Evolutionary conservation across 331 rosid genomes (phyloP).

Genomic region (Acacia concinna): DNA sequence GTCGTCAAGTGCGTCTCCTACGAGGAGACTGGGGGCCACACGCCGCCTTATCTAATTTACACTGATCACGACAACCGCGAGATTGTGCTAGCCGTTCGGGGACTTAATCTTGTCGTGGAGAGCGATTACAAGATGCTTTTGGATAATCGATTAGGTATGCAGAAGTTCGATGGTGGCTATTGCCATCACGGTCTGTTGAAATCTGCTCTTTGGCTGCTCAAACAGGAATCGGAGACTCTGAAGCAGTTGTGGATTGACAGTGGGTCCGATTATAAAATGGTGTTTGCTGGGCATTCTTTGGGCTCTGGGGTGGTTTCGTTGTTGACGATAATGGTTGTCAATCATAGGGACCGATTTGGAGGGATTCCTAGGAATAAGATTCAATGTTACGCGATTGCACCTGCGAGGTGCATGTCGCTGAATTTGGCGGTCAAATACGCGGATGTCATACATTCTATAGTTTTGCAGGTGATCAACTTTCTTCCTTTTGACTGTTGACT

Average conservation of each 20-base stretch:
- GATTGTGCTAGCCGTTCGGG: constrained; percentile 77
- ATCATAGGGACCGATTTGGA: constrained; percentile 60
- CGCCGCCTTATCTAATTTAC: constrained; percentile 87
- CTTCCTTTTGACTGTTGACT: background rate
- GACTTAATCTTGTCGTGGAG: constrained; percentile 65
- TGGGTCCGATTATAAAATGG: constrained; percentile 61
- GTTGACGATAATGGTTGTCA: constrained; percentile 65
- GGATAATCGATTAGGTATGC: constrained; percentile 70
- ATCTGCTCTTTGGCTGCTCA: constrained; percentile 78
- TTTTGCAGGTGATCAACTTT: constrained; percentile 65
- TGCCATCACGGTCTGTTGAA: constrained; percentile 85
- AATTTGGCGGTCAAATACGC: constrained; percentile 96
- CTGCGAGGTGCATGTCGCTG: constrained; percentile 93
- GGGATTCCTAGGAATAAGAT: constrained; percentile 70
- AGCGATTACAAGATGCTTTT: constrained; percentile 71
- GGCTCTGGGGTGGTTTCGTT: constrained; percentile 90
- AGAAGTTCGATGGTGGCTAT: constrained; percentile 88
- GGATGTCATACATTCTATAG: constrained; percentile 69
- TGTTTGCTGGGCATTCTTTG: constrained; percentile 84
- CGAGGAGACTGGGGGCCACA: constrained; percentile 50
- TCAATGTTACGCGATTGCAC: constrained; percentile 76
- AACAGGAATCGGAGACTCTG: constrained; percentile 71
- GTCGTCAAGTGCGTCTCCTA: constrained; percentile 62
- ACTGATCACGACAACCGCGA: constrained; percentile 66
- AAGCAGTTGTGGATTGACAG: constrained; percentile 69